Percentiles rank a stretch among this genome's conserved stretches.
These are phyloP conservation scores for Circinella umbellata DNA, from an alignment of 371 early-diverging fungal species.

Conservation along the genomic window DNA sequence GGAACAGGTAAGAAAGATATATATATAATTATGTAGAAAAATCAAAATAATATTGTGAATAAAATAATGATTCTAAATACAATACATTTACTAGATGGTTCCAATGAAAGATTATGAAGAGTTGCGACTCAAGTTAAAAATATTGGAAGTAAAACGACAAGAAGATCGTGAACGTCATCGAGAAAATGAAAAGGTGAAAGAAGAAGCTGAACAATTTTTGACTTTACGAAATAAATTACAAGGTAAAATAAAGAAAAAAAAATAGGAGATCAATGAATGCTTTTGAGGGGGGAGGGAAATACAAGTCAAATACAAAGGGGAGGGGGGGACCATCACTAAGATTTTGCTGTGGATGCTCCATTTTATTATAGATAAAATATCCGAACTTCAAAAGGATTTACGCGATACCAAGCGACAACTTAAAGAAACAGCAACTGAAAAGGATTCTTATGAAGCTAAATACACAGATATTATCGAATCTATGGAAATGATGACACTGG, in stretches of 20 bases:
- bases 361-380: constrained; percentile 56
- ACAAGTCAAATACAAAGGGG: background rate
- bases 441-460: constrained; percentile 68
- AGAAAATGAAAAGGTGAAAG: constrained; percentile 75
- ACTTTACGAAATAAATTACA: constrained; percentile 73
- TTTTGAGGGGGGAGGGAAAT: background rate
- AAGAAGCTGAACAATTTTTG: constrained; percentile 76
- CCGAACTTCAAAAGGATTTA: constrained; percentile 76
- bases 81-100: constrained; percentile 42
- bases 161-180: constrained; percentile 80
- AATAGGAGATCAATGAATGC: background rate
- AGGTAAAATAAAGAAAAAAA: constrained; percentile 38
- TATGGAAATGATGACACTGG: constrained; percentile 86
- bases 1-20: constrained; percentile 27
- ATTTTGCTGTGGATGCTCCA: background rate
- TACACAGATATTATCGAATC: constrained; percentile 76
- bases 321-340: background rate
- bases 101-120: constrained; percentile 82
- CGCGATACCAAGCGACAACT: constrained; percentile 64
- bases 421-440: constrained; percentile 61
- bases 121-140: constrained; percentile 76
- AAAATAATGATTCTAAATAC: too few species aligned
- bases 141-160: constrained; percentile 80
- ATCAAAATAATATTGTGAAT: too few species aligned
- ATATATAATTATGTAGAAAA: too few species aligned